Evolutionary conservation across 768 basidiomycete genomes (phyloP).

Genomic region (Pleurotus tuber-regium): DNA sequence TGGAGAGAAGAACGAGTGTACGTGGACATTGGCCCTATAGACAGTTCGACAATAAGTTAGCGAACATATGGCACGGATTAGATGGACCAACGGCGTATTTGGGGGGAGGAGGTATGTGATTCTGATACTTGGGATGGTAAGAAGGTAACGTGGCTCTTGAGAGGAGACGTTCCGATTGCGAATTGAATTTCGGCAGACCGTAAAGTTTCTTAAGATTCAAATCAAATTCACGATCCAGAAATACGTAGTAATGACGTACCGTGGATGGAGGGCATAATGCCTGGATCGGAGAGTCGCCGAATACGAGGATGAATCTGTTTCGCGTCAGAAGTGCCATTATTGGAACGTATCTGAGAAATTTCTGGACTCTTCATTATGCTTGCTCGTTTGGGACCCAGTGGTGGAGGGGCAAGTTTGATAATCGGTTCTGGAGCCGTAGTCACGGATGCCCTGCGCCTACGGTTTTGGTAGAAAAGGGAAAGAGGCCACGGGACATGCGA

Average conservation of each 20-base stretch:
- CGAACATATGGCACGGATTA: too few species aligned
- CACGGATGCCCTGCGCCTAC: background rate
- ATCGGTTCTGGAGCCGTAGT: background rate
- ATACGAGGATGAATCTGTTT: background rate
- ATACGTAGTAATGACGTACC: background rate
- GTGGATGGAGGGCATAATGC: conserved; percentile 2
- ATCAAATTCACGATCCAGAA: background rate
- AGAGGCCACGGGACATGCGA: background rate
- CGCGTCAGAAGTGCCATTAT: too few species aligned
- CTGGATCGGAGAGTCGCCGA: conserved; percentile 7
- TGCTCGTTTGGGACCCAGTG: conserved; percentile 5
- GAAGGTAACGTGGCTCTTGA: conserved; percentile 6
- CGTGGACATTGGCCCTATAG: background rate
- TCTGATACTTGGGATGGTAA: background rate
- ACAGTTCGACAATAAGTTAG: background rate
- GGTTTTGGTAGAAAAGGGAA: background rate
- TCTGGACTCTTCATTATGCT: conserved; percentile 8
- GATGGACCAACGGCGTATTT: background rate
- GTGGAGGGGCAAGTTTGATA: conserved; percentile 2
- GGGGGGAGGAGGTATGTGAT: too few species aligned
- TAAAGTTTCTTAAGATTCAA: background rate
- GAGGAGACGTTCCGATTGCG: background rate
- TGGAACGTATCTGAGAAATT: background rate
- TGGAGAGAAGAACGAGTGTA: conserved; percentile 2
- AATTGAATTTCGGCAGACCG: background rate